Base-by-base conservation (phyloP, 2,329 filamentous ascomycete genomes). In the Xylariaceae sp. region DNA sequence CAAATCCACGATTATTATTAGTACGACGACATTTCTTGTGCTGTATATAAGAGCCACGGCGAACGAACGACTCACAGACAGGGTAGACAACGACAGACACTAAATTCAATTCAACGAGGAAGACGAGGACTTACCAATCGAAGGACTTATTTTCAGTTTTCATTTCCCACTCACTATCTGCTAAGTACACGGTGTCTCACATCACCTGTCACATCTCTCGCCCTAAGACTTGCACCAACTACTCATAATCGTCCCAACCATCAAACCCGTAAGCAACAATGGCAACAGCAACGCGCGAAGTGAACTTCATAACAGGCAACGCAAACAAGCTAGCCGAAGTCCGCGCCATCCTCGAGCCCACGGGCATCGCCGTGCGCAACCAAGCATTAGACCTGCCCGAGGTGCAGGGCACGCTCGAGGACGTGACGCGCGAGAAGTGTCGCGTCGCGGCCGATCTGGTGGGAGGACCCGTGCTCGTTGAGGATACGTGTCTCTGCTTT, bases 291-390 rank as follows among this genome's bases (percentile, higher is more conserved):
- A 61, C 69, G 12, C 71, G 72, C 3, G 69, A 73, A 5, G 75
- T 99, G 64, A 93, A 96, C 76, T 99, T 99, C 79, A 96, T 99
- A 72, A 98, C 94, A 2, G 90, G 94, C 75, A 99, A 99, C 77
- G 87, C 88, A 70, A 96, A 96, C 79, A 99, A 99, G 79, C 83
- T 99, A 53, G 79, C 82, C 55, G 95, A 99, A 79, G 92, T 96
- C 65, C 87, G 90, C 74, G 88, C 90, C 16, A 97, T 99, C 67
- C 83, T 99, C 3, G 87, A 88, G 66, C 53, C 58, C 7, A 84
- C 83, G 56, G 69, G 68, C 29, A 89, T 97, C 64, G 80, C 88
- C 62, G 82, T 99, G 37, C 82, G 85, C 53, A 94, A 82, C 75
- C 86, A 91, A 73, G 80, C 85, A 31, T 76, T 97, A 26, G 92